Base-by-base conservation (phyloP, 140 eudicot genomes). In the Cichorium intybus region DNA sequence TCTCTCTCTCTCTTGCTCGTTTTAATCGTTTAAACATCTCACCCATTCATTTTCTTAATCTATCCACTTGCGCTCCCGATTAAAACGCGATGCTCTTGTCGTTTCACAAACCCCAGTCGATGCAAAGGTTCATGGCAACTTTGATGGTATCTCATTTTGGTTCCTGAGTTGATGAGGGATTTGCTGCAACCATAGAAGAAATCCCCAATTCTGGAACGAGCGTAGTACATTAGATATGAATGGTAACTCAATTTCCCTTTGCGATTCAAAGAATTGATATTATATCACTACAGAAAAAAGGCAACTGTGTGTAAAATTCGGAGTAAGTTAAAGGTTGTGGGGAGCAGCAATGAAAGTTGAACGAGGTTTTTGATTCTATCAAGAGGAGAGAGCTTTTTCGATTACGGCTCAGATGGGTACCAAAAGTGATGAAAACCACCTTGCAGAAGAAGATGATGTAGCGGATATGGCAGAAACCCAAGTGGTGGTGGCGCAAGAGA, bases 281-380 rank as follows among this genome's bases (percentile, higher is more conserved):
- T n/a, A n/a, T n/a, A n/a, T n/a, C n/a, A n/a, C n/a, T n/a, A n/a
- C n/a, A n/a, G n/a, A n/a, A n/a, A n/a, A n/a, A n/a, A n/a, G n/a
- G n/a, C n/a, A n/a, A 12, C 56, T 35, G 8, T 35, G 6, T 14
- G 94, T 86, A 3, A 88, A 80, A 64, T 81, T 85, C 39, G 96
- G 94, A n/a, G 81, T 85, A 3, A 69, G 79, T n/a, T 94, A 78
- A 48, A 94, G 87, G 23, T 85, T 88, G 96, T 85, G 96, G 96
- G 85, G 86, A 41, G 56, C 84, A 1, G 86, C 87, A 46, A 83
- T 68, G 75, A 88, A 88, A 45, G 80, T 82, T 7, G 95, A 85
- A n/a, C 79, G 84, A 15, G 96, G 95, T 5, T 74, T 88, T 12
- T 82, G 90, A 9, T 78, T 73, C 29, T 88, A 88, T 58, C 90